These are phyloP conservation scores for Eimeria tenella DNA, from an alignment of 169 alveolate genomes.

Conservation along the genomic window DNA sequence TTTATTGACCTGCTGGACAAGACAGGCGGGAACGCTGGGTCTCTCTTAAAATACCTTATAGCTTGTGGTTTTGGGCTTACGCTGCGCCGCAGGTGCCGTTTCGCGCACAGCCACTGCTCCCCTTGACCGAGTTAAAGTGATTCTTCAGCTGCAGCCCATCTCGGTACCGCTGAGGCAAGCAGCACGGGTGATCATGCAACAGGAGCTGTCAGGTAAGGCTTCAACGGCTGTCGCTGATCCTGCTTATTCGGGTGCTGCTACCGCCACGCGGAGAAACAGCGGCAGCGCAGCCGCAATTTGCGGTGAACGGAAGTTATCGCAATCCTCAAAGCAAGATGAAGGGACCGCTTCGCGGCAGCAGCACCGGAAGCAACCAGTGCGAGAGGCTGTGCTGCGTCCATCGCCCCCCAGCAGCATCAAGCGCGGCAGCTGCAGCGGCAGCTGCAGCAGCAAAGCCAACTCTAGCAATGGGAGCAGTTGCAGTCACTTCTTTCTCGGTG, in stretches of 20 bases:
- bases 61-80: background rate
- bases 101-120: constrained; percentile 84
- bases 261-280: constrained; percentile 14
- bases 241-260: background rate
- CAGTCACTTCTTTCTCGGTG: constrained; percentile 62
- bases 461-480: constrained; percentile 16
- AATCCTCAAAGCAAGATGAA: background rate
- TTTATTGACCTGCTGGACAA: background rate
- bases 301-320: constrained; percentile 3
- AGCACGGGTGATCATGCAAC: constrained; percentile 46
- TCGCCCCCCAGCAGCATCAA: background rate
- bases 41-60: background rate
- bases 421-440: constrained; percentile 1
- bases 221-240: constrained; percentile 11
- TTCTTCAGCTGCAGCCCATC: constrained; percentile 79
- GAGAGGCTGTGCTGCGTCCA: background rate
- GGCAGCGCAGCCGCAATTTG: background rate
- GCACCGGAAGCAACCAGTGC: background rate
- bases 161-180: constrained; percentile 62
- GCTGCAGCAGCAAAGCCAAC: constrained; percentile 32
- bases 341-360: background rate
- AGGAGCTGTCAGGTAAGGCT: constrained; percentile 59
- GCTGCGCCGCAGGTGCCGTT: constrained; percentile 75
- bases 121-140: constrained; percentile 82
- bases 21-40: background rate